These are phyloP conservation scores for Sphagnum magellanicum DNA, from an alignment of 228 moss, liverwort and hornwort genomes.

Conservation along the genomic window DNA sequence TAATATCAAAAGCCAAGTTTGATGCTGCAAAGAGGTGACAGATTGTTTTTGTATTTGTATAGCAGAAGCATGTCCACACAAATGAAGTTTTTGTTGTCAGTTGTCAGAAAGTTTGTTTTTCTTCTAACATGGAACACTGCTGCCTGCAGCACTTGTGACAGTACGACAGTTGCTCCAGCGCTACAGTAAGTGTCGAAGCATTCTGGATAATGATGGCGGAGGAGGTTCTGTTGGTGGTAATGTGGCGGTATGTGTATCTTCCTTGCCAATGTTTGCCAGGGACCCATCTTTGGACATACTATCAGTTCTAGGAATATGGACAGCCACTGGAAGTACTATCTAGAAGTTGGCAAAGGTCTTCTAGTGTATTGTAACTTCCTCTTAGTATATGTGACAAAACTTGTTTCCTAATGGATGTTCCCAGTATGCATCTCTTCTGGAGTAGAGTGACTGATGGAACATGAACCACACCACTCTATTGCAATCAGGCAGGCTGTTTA, in stretches of 20 bases:
- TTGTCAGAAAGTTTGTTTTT: background rate
- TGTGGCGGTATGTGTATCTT: conserved; percentile 32
- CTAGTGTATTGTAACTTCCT: background rate
- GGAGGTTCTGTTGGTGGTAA: conserved; percentile 65
- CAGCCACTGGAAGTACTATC: background rate
- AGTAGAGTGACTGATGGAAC: too few species aligned
- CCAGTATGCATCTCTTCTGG: too few species aligned
- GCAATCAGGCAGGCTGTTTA: too few species aligned
- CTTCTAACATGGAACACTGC: conserved; percentile 1
- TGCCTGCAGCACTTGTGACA: conserved; percentile 68
- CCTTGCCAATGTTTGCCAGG: background rate
- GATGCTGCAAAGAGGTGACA: background rate
- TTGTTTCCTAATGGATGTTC: too few species aligned
- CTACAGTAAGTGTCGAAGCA: conserved; percentile 84
- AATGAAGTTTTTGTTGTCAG: too few species aligned
- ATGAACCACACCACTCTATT: too few species aligned
- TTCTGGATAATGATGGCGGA: conserved; percentile 75
- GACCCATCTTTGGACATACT: background rate
- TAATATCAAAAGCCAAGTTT: background rate
- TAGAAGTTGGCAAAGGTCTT: background rate
- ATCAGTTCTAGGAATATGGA: background rate
- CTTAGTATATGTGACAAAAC: background rate
- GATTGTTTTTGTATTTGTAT: too few species aligned
- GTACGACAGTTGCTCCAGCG: conserved; percentile 74
- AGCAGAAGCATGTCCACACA: too few species aligned